Conservation (phyloP, 768 basidiomycete species). For the Sarcodon aspratus region DNA sequence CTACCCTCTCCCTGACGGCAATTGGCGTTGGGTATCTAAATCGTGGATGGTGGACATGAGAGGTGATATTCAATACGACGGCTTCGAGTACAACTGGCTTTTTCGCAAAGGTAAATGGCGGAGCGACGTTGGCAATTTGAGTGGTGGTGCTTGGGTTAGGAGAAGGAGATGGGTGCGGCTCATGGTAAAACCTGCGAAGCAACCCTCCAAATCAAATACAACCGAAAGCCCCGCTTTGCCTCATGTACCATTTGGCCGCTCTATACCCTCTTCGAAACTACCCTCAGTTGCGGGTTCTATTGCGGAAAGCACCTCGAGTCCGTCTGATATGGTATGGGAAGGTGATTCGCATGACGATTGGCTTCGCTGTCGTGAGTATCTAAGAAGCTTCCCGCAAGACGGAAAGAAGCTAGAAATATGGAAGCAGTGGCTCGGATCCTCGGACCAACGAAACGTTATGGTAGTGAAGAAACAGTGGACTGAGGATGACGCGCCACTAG, state of each 20-base stretch:
- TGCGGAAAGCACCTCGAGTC: neutral
- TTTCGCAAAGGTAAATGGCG: constrained; percentile 64
- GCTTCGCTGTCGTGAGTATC: constrained; percentile 38
- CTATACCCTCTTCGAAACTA: neutral
- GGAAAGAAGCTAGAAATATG: constrained; percentile 71
- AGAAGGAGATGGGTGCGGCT: constrained; percentile 75
- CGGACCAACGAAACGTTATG: neutral
- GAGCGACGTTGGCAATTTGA: constrained; percentile 43
- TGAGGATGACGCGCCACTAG: constrained; percentile 26
- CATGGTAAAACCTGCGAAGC: constrained; percentile 59
- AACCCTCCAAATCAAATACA: neutral
- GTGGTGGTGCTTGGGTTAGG: constrained; percentile 65
- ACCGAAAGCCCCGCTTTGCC: neutral
- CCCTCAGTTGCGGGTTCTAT: neutral
- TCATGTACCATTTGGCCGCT: neutral
- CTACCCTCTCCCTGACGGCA: constrained; percentile 71
- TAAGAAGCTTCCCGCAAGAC: constrained; percentile 47
- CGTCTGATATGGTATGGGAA: constrained; percentile 31
- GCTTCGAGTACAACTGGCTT: constrained; percentile 78
- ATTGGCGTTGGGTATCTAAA: constrained; percentile 73
- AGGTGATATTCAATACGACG: constrained; percentile 68
- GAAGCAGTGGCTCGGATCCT: constrained; percentile 49
- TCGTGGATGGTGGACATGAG: constrained; percentile 89
- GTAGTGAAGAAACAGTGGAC: constrained; percentile 29
- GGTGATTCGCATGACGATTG: constrained; percentile 47